Percentiles rank a stretch among this genome's conserved stretches.
Evolutionary conservation across 192 early-diverging fungal species (phyloP).

Genomic region (Coemansia erecta): DNA sequence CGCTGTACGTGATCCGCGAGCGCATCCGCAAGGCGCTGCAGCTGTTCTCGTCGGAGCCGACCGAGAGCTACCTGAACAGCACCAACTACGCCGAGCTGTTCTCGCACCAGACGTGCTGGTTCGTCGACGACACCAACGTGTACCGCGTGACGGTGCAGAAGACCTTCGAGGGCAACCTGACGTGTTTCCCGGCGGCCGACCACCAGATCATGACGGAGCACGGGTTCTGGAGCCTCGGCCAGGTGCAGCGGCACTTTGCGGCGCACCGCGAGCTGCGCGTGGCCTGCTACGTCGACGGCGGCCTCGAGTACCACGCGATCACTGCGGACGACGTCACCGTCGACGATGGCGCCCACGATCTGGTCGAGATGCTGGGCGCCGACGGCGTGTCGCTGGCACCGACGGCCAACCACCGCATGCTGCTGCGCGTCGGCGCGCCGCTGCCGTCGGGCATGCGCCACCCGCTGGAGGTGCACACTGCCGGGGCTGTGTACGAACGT

Average conservation of each 20-base stretch:
- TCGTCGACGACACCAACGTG: constrained; percentile 99
- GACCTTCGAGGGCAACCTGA: constrained; percentile 98
- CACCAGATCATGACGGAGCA: constrained; percentile 37
- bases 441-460: neutral
- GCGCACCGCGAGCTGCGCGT: constrained; percentile 9
- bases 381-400: constrained; percentile 15
- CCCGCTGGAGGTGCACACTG: constrained; percentile 22
- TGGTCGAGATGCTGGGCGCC: constrained; percentile 11
- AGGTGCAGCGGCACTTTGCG: constrained; percentile 32
- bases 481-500: constrained; percentile 13
- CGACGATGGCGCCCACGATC: constrained; percentile 20
- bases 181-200: constrained; percentile 29
- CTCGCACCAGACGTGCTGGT: constrained; percentile 98
- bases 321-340: constrained; percentile 19
- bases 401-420: constrained; percentile 28
- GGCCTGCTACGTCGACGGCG: constrained; percentile 30
- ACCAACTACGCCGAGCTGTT: constrained; percentile 96
- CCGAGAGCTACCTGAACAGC: constrained; percentile 94
- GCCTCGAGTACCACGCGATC: constrained; percentile 24
- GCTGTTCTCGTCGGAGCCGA: constrained; percentile 97
- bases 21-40: constrained; percentile 98
- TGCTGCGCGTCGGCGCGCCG: constrained; percentile 16
- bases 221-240: constrained; percentile 27
- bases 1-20: constrained; percentile 94
- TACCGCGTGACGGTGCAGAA: constrained; percentile 99